Percentiles rank a stretch among this genome's conserved stretches.
Conservation (phyloP, 2,329 filamentous ascomycete genomes). For the Claviceps arundinis region DNA sequence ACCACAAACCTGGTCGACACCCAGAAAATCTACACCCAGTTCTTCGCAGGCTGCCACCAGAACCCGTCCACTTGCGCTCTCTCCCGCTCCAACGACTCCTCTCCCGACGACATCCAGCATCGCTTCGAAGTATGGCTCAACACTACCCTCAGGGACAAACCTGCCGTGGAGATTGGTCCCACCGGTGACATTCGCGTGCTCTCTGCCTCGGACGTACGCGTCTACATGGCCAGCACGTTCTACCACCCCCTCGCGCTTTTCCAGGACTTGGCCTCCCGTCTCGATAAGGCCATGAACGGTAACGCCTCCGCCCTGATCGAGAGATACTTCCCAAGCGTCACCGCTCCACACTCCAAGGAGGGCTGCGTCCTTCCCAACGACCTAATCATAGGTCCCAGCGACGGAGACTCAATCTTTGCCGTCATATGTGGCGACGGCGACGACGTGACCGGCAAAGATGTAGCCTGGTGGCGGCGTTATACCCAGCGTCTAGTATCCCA, state of each 20-base stretch:
- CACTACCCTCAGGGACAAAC: conserved; percentile 9
- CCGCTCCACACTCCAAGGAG: background rate
- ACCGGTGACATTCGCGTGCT: conserved; percentile 11
- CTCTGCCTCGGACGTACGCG: conserved; percentile 9
- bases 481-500: conserved; percentile 9
- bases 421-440: conserved; percentile 11
- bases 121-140: conserved; percentile 15
- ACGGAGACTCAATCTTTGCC: background rate
- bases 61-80: conserved; percentile 5
- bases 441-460: conserved; percentile 5
- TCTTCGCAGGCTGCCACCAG: conserved; percentile 20
- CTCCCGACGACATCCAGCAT: conserved; percentile 2
- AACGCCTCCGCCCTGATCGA: background rate
- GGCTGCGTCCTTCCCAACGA: background rate
- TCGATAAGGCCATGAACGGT: conserved; percentile 4
- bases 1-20: conserved; percentile 19
- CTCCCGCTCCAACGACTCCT: conserved; percentile 1
- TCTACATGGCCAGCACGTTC: conserved; percentile 12
- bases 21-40: conserved; percentile 14
- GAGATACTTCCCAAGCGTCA: background rate
- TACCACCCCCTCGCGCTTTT: conserved; percentile 15
- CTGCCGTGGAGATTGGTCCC: conserved; percentile 10
- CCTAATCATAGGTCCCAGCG: background rate
- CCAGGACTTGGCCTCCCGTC: conserved; percentile 2
- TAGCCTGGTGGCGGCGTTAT: conserved; percentile 12